Evolutionary conservation across 2,329 filamentous ascomycete genomes (phyloP), one percentile per base, ranked within the genome.

Genomic region (Trematosphaeria pertusa): DNA sequence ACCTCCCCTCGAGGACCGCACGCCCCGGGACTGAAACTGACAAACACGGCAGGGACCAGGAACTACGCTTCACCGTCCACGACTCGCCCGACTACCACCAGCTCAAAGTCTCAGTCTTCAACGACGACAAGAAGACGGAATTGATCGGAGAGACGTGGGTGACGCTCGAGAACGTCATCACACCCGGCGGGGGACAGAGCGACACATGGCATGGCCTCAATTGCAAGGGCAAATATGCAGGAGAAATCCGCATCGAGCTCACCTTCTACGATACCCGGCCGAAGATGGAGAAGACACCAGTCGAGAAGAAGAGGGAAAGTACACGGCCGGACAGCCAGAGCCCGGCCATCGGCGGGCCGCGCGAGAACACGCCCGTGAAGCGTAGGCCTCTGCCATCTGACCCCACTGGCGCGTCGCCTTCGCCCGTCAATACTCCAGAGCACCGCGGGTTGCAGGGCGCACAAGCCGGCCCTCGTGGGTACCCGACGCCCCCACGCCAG

Each of bases 61-160:
- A 99, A 73, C 83, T 99, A 34, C 90, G 94, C 52, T 99, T 97
- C 69, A 90, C 85, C 34, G 94, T 99, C 12, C 93, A 97, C 80
- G 92, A 97, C 66, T 97, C 91, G 12, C 87, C 91, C 14, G 94
- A 99, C 74, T 99, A 99, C 78, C 91, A 91, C 74, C 90, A 92
- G 69, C 81, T 99, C 46, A 99, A 99, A 71, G 81, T 97, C 12
- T 97, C 93, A 2, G 84, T 97, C 5, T 99, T 99, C 77, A 97
- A 96, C 69, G 94, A 99, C 65, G 94, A 99, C 75, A 97, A 97
- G 78, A 95, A 88, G 77, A 97, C 93, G 0, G 94, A 99, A 59
- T 74, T 99, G 56, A 97, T 99, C 62, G 94, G 94, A 56, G 94
- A 99, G 73, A 86, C 89, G 5, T 97, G 90, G 87, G 84, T 97